Evolutionary conservation across 2,329 filamentous ascomycete species (phyloP), one percentile per base, ranked within the genome.

Genomic region (Trichoderma sp.): DNA sequence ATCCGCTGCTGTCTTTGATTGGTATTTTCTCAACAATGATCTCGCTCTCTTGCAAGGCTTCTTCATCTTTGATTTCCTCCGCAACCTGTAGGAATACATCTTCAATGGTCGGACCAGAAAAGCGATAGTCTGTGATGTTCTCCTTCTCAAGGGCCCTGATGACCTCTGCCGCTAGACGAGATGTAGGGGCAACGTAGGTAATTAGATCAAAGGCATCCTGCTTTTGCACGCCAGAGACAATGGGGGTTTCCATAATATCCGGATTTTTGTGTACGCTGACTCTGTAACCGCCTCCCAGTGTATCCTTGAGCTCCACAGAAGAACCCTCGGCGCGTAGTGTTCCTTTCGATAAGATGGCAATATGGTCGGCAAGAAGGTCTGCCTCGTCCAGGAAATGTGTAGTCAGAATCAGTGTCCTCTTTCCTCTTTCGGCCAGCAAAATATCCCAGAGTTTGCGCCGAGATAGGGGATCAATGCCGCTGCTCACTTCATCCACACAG

Each of bases 361-460:
- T 96, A 70, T 94, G 90, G 75, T 97, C 94, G 0, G 93, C 91
- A 1, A 97, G 84, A 1, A 97, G 83, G 75, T 97, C 94, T 0
- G 94, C 94, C 78, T 97, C 94, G 74, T 97, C 94, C 9, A 97
- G 84, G 77, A 97, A 97, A 77, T 97, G 94, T 0, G 94, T 97
- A 0, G 94, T 97, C 67, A 97, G 79, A 50, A 97, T 87, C 73
- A 97, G 91, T 0, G 94, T 97, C 50, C 94, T 84, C 69, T 84
- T 84, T 22, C 93, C 93, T 67, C 94, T 88, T 78, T 97, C 93
- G 1, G 91, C 91, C 13, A 97, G 83, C 25, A 97, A 82, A 69
- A 97, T 97, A 72, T 97, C 93, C 94, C 94, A 97, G 27, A 97
- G 92, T 80, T 97, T 97, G 32, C 93, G 84, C 65, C 94, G 85